phyloP scores from a whole-genome alignment of 2,329 filamentous ascomycete species.

The Neonectria neomacrospora region DNA sequence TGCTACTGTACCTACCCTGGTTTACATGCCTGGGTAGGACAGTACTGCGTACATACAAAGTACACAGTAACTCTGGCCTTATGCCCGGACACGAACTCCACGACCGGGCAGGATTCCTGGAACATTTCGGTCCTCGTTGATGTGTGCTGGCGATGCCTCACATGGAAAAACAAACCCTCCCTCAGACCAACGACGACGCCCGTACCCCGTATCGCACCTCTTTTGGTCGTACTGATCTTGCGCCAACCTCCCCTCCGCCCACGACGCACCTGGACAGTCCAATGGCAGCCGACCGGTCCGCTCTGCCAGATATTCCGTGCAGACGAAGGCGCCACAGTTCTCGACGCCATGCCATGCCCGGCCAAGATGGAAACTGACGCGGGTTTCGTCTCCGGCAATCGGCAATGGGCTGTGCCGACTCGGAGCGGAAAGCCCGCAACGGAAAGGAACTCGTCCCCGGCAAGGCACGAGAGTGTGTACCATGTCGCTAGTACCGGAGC shows the following conservation, averaged over 20 bases:
- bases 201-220: neutral
- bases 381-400: neutral
- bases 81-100: neutral
- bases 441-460: neutral
- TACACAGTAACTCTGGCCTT: neutral
- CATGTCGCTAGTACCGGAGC: neutral
- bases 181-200: neutral
- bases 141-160: neutral
- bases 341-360: neutral
- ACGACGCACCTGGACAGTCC: slow-evolving; percentile 23
- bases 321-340: slow-evolving; percentile 11
- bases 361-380: neutral
- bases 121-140: neutral
- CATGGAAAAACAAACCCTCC: neutral
- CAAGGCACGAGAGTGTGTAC: neutral
- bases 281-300: slow-evolving; percentile 28
- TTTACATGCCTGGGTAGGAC: neutral
- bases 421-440: neutral
- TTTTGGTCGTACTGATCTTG: slow-evolving; percentile 18
- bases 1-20: neutral
- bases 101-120: neutral
- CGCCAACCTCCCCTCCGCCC: slow-evolving; percentile 19
- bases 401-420: neutral
- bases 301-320: slow-evolving; percentile 23
- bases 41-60: too few species aligned